phyloP scores from a whole-genome alignment of 176 grass and related monocot genomes.

The Hordeum marinum region DNA sequence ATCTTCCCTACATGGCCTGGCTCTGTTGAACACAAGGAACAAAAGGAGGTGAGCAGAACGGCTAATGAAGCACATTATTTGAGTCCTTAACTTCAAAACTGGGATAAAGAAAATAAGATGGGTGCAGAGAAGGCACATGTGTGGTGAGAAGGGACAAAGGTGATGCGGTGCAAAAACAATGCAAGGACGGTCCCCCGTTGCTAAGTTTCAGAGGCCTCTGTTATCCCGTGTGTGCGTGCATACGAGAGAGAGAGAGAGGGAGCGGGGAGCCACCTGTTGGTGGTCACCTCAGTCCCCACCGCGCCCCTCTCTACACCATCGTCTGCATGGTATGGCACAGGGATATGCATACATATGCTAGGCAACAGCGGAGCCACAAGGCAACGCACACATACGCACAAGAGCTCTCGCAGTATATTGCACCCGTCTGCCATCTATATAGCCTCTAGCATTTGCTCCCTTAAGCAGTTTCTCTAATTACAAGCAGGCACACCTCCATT shows the following conservation, averaged over 20 bases:
- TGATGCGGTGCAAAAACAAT: conserved; percentile 35
- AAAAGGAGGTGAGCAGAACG: background rate
- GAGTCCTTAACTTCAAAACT: background rate
- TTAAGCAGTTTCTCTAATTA: conserved; percentile 35
- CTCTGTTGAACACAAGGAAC: conserved; percentile 26
- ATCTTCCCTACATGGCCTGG: background rate
- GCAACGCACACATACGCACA: background rate
- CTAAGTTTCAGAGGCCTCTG: conserved; percentile 33
- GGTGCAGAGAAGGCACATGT: conserved; percentile 30
- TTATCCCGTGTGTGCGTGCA: conserved; percentile 42
- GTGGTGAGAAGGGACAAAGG: conserved; percentile 19
- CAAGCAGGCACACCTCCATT: conserved; percentile 34
- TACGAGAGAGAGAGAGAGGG: background rate
- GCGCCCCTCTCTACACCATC: conserved; percentile 24
- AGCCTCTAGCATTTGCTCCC: conserved; percentile 33
- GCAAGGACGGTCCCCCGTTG: conserved; percentile 3
- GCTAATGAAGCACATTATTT: background rate
- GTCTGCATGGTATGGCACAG: conserved; percentile 51
- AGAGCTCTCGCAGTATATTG: conserved; percentile 21
- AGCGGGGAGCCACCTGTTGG: conserved; percentile 2
- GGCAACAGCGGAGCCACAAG: conserved; percentile 26
- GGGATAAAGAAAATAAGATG: background rate
- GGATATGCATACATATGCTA: conserved; percentile 37
- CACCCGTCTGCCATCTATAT: conserved; percentile 32
- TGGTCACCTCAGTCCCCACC: conserved; percentile 49